Evolutionary conservation across 1,284 basidiomycete species (phyloP), one percentile per base, ranked within the genome.

Genomic region (Sanghuangporus sanghuang): DNA sequence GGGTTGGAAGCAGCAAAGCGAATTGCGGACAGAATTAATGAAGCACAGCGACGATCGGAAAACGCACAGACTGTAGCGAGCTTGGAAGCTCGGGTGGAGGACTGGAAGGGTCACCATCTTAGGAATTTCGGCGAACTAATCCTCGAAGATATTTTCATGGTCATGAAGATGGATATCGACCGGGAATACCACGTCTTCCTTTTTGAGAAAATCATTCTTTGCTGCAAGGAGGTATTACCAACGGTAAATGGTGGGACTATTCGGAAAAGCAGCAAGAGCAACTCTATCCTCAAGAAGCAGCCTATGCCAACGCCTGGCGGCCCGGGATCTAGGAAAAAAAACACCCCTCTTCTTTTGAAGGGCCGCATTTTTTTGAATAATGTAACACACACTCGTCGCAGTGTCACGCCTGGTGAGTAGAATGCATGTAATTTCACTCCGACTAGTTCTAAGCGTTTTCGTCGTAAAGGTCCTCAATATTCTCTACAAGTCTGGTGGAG

Each of bases 31-130:
- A 92, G 90, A 75, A 96, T 98, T 76, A 98, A 99, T 73, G 97
- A 99, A 76, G 94, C 93, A 39, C 87, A 95, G 74, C 85, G 96
- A 59, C 85, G 85, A 68, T 93, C 88, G 57, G 92, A 94, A 76
- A 97, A 97, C 69, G 78, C 85, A 52, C 87, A 88, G 69, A 95
- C 95, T 1, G 95, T 98, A 62, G 86, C 91, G 74, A 93, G 93
- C 72, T 84, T 99, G n/a, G 85, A 90, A 67, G 80, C 80, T 42
- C 89, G 97, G 40, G 95, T 99, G 58, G 95, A 97, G 68, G 96
- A 99, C 75, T 99, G 97, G 97, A 99, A 99, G 75, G 96, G 96
- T 6, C 97, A 99, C 77, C 93, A 96, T 72, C 83, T 98, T 50
- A 87, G 87, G 69, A 92, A 93, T 69, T 99, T 99, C 70, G 97